Base-by-base conservation (phyloP, 257 asterid species). In the Nicotiana obtusifolia region DNA sequence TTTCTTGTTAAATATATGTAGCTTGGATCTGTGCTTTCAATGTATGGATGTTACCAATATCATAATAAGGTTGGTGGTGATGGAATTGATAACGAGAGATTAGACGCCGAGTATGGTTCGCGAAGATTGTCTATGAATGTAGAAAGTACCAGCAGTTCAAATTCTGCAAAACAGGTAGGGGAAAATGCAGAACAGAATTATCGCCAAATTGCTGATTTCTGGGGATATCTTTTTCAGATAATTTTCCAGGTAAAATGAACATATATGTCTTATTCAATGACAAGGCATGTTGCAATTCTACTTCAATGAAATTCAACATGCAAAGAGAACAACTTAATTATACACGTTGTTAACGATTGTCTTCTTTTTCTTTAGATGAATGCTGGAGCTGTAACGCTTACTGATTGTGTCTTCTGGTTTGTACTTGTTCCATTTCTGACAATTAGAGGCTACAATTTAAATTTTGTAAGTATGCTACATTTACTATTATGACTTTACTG, bases 311-410 rank as follows among this genome's bases (percentile, higher is more conserved):
- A 41, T 41, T 41, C 49, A 41, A 41, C 3, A 41, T 41, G 49
- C 0, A 41, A 41, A 52, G 19, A 52, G 6, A 52, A 73, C 37
- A 69, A 73, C 41, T 13, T 47, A 41, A 41, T 41, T 37, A 5
- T 44, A 26, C 60, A 47, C 47, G 44, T 22, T 24, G 22, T 10
- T 83, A 30, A 84, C 20, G 4, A 30, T 19, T 80, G 2, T 65
- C 5, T 19, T 41, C 37, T 75, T 0, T 73, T 7, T 28, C 37
- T 14, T 30, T 67, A 95, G 98, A 93, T 92, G 97, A 93, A 92
- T 86, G 98, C 97, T 60, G 98, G 99, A 84, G 99, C 99, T 80
- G 97, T 93, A 76, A 78, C 93, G 83, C 91, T 95, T 84, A 95
- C 98, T 35, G 99, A 95, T 64, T 86, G 92, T 0, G 94, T 93